These are phyloP conservation scores for Penicillium silybi DNA, from an alignment of 495 filamentous ascomycete species.

Conservation along the genomic window DNA sequence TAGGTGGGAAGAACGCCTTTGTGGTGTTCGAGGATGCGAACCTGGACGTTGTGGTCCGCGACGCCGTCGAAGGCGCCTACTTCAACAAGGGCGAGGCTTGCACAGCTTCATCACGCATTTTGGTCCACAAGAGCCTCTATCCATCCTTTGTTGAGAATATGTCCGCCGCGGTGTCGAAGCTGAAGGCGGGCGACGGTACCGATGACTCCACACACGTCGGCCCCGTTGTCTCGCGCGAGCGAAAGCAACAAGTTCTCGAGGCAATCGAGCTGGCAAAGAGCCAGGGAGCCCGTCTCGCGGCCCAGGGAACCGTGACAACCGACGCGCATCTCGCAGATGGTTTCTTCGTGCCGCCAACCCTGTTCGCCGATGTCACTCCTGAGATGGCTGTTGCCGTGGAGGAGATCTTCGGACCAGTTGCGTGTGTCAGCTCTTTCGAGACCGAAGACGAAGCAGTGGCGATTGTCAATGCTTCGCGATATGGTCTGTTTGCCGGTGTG, in stretches of 20 bases:
- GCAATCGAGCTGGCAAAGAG: constrained; percentile 46
- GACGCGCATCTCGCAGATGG: constrained; percentile 24
- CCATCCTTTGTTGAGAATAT: constrained; percentile 9
- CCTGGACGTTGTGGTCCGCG: constrained; percentile 57
- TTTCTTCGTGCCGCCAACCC: constrained; percentile 55
- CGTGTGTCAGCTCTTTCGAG: constrained; percentile 51
- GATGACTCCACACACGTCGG: constrained; percentile 56
- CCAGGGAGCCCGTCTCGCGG: constrained; percentile 34
- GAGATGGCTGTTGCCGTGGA: constrained; percentile 52
- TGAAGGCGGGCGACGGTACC: constrained; percentile 52
- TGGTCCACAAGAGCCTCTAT: constrained; percentile 46
- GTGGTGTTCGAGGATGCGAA: constrained; percentile 53
- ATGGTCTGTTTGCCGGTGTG: constrained; percentile 64
- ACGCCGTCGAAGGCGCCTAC: constrained; percentile 43
- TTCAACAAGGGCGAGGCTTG: constrained; percentile 63
- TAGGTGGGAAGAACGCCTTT: constrained; percentile 42
- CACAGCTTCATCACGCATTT: constrained; percentile 62
- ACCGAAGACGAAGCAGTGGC: constrained; percentile 56
- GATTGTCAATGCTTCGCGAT: constrained; percentile 66
- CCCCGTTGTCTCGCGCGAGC: constrained; percentile 51
- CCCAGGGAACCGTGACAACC: constrained; percentile 7
- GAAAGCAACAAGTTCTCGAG: constrained; percentile 50
- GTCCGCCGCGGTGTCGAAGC: constrained; percentile 24
- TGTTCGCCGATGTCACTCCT: constrained; percentile 58
- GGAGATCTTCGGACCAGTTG: constrained; percentile 66